phyloP scores from a whole-genome alignment of 805 yeast species.

The Ogataea angusta region DNA sequence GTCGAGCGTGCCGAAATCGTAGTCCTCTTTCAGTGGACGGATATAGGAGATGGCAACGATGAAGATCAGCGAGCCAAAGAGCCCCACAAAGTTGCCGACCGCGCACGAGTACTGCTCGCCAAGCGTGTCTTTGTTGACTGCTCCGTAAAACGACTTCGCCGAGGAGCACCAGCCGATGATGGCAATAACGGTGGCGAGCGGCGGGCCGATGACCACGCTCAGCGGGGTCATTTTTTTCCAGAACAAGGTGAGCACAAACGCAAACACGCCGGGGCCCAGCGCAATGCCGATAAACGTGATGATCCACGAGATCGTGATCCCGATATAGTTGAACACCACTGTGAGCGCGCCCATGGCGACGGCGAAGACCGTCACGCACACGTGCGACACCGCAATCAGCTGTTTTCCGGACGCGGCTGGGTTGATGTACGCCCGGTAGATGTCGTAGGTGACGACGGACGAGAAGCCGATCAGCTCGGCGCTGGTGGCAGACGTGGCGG shows the following conservation, averaged over 20 bases:
- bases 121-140: conserved; percentile 41
- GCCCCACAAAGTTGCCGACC: conserved; percentile 43
- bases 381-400: conserved; percentile 36
- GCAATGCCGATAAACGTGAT: conserved; percentile 47
- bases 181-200: conserved; percentile 50
- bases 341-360: conserved; percentile 39
- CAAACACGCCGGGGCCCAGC: conserved; percentile 50
- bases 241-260: conserved; percentile 42
- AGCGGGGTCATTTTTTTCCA: conserved; percentile 38
- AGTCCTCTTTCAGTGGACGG: conserved; percentile 26
- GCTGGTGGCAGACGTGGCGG: conserved; percentile 41
- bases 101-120: conserved; percentile 42
- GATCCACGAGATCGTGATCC: conserved; percentile 41
- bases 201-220: conserved; percentile 39
- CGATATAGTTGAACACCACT: conserved; percentile 39
- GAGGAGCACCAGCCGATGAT: conserved; percentile 45
- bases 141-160: conserved; percentile 42
- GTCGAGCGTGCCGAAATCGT: conserved; percentile 28
- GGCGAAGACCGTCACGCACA: conserved; percentile 40
- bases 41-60: conserved; percentile 28
- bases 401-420: conserved; percentile 39
- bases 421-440: conserved; percentile 38
- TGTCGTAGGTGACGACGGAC: conserved; percentile 38
- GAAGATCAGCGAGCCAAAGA: conserved; percentile 32
- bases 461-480: conserved; percentile 42